Percentiles rank a stretch among this genome's conserved stretches.
Conservation (phyloP, 228 moss, liverwort and hornwort species). For the Sphagnum fallax region DNA sequence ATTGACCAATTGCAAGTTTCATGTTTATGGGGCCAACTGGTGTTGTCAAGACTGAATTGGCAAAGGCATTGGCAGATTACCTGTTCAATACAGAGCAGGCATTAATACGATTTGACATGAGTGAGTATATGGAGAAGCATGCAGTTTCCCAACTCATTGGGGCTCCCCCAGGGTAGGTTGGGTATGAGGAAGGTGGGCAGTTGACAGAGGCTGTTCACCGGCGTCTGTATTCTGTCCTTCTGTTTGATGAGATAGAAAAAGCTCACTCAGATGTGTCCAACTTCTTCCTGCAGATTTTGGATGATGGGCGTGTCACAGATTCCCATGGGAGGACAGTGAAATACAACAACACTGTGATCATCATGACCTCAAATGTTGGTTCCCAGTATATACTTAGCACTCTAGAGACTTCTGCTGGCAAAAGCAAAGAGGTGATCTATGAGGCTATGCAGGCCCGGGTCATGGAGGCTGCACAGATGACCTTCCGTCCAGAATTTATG, state of each 20-base stretch:
- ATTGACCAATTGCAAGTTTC: conserved; percentile 59
- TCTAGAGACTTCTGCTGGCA: conserved; percentile 28
- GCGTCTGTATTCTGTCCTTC: conserved; percentile 48
- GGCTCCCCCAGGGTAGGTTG: conserved; percentile 60
- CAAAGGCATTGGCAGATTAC: conserved; percentile 52
- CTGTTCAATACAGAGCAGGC: conserved; percentile 57
- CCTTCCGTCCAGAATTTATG: conserved; percentile 62
- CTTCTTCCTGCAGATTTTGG: conserved; percentile 56
- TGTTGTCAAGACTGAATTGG: conserved; percentile 57
- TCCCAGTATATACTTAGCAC: conserved; percentile 41
- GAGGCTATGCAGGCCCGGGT: conserved; percentile 57
- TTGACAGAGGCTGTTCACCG: conserved; percentile 50
- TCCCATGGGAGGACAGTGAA: conserved; percentile 48
- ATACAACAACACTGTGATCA: conserved; percentile 55
- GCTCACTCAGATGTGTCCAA: conserved; percentile 62
- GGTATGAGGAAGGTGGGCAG: conserved; percentile 60
- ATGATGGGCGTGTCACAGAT: conserved; percentile 58
- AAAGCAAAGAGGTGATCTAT: conserved; percentile 50
- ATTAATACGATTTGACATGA: conserved; percentile 59
- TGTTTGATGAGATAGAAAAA: conserved; percentile 68
- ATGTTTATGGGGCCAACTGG: conserved; percentile 71
- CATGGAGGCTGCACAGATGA: conserved; percentile 44
- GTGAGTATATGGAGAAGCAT: conserved; percentile 69
- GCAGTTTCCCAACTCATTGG: conserved; percentile 55
- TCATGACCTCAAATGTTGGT: conserved; percentile 65